Evolutionary conservation across 495 filamentous ascomycete species (phyloP).

Genomic region (Tuber aestivum): DNA sequence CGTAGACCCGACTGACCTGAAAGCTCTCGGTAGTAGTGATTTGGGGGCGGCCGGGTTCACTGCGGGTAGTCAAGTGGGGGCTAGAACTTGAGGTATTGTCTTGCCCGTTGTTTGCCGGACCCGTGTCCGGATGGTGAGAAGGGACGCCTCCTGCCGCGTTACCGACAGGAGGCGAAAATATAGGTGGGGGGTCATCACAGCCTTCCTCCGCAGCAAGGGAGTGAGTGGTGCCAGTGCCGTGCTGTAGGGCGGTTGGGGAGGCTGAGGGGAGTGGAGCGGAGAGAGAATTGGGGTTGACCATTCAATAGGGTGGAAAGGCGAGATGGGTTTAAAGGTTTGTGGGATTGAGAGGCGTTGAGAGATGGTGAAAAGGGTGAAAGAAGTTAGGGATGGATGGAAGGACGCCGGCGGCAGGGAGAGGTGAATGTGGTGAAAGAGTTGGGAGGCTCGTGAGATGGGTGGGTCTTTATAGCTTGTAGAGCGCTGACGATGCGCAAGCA

Average conservation of each 20-base stretch:
- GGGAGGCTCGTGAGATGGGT: background rate
- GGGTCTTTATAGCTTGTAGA: constrained; percentile 23
- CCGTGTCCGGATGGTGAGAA: constrained; percentile 30
- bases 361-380: background rate
- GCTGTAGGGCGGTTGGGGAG: constrained; percentile 36
- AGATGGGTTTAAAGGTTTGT: constrained; percentile 8
- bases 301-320: constrained; percentile 38
- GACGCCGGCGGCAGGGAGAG: constrained; percentile 4
- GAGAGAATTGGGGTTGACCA: constrained; percentile 40
- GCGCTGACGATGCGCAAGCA: background rate
- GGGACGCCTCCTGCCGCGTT: constrained; percentile 42
- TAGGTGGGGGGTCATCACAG: constrained; percentile 43
- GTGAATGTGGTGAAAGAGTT: constrained; percentile 9
- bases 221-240: constrained; percentile 39
- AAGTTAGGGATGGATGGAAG: background rate
- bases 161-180: constrained; percentile 44
- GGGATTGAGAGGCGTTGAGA: background rate
- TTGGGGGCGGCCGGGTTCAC: constrained; percentile 6
- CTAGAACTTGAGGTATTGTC: constrained; percentile 12
- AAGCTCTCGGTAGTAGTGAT: constrained; percentile 21
- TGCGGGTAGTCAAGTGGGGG: constrained; percentile 24
- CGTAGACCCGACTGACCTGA: constrained; percentile 27
- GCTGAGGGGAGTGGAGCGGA: constrained; percentile 37
- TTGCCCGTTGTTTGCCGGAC: constrained; percentile 13
- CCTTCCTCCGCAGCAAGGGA: constrained; percentile 36